Base-by-base conservation (phyloP, 306 rosid species). In the Macrotyloma uniflorum region DNA sequence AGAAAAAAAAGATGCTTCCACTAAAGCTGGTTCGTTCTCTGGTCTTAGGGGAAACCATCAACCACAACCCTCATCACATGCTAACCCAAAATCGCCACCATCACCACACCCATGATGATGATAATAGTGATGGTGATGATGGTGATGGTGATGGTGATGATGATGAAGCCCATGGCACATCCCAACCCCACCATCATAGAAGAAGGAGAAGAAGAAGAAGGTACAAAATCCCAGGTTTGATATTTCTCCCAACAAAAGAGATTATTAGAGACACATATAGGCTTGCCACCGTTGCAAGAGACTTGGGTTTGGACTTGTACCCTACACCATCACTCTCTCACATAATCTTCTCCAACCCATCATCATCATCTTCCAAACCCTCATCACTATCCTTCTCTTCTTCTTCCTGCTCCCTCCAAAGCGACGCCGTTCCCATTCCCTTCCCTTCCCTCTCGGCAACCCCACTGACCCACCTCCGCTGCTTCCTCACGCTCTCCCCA, bases 311-410 rank as follows among this genome's bases (percentile, higher is more conserved):
- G 68, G 88, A 90, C 30, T 81, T 90, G 23, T 78, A 86, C 72
- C 94, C 94, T 0, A 84, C 94, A 32, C 89, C 92, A 3, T 88
- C 94, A 8, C 92, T 88, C 18, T 88, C 95, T 3, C 95, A 90
- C 86, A 85, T 90, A 74, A 82, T 90, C 74, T 87, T 90, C 80
- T 74, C 89, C 3, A 76, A 59, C 74, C 81, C 94, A 3, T 80
- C 93, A 0, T 79, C 91, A 0, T 70, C 88, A 2, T 32, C 35
- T 0, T 38, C 87, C 2, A 80, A 89, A 0, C 83, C 66, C 24
- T 80, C 90, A 1, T 80, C 81, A 7, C 71, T 88, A 0, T 51
- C 78, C 11, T 42, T 12, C 5, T 42, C 85, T 20, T 80, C 89
- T 0, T 75, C 91, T 1, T 67, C 86, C 1, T 84, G 28, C 30